These are phyloP conservation scores for Tillandsia leiboldiana DNA, from an alignment of 176 grass and related monocot species.

Conservation along the genomic window DNA sequence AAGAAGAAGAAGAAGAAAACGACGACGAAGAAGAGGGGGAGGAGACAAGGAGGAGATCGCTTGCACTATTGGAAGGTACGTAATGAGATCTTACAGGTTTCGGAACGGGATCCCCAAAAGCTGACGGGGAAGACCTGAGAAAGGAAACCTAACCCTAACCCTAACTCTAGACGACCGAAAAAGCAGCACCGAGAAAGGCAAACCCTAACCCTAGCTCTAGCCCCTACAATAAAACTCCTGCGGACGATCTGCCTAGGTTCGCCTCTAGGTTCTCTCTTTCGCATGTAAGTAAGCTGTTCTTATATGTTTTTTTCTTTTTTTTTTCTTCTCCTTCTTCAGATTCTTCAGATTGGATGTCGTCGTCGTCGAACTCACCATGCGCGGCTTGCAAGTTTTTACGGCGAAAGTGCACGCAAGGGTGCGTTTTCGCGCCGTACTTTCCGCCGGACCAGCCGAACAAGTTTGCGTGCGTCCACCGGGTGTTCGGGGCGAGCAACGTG, in stretches of 20 bases:
- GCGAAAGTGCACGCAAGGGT: conserved; percentile 79
- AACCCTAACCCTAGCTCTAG: neutral
- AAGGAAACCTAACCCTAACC: neutral
- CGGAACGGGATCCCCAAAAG: neutral
- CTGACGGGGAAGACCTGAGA: neutral
- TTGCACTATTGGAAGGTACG: neutral
- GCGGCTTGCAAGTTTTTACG: conserved; percentile 87
- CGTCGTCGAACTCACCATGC: conserved; percentile 72
- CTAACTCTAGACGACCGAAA: neutral
- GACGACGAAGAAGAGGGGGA: neutral
- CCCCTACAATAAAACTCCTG: too few relatives aligned
- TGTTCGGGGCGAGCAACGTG: conserved; percentile 95
- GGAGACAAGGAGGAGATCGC: neutral
- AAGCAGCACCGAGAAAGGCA: neutral
- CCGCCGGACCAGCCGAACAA: conserved; percentile 71
- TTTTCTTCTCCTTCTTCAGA: too few relatives aligned
- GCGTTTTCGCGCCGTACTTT: conserved; percentile 88
- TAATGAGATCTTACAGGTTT: neutral
- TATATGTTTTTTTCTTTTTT: too few relatives aligned
- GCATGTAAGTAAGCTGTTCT: neutral
- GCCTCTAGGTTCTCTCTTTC: neutral
- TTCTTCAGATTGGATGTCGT: neutral
- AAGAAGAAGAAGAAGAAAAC: neutral
- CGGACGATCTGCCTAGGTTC: too few relatives aligned
- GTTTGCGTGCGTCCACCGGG: conserved; percentile 81